Base-by-base conservation (phyloP, 352 stramenopile species). In the Globisporangium echinulatum region DNA sequence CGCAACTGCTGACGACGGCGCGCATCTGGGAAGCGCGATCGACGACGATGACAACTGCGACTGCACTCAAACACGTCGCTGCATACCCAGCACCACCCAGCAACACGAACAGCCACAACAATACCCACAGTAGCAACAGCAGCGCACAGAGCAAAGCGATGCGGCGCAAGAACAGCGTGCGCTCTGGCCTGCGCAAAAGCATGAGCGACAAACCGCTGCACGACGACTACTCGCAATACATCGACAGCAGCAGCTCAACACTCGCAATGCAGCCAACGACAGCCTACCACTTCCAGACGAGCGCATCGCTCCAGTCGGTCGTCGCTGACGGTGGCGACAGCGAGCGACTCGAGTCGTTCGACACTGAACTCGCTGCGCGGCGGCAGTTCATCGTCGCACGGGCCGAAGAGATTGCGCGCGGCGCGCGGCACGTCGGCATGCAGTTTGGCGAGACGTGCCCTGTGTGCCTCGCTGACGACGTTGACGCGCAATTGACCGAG, bases 401-500 rank as follows among this genome's bases (percentile, higher is more conserved):
- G 5, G 77, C 81, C 0, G 81, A 90, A 46, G 73, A 87, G 56
- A 90, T 90, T 51, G 38, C 87, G 56, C 70, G 57, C 40, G 69
- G 74, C 52, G 88, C 88, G 58, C 69, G 66, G n/a, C 76, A 74
- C 52, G 77, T 88, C 13, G 81, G 81, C 14, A 79, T 90, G 68
- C 66, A 87, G 58, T 67, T 79, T 6, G 81, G 81, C 42, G 72
- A 77, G 14, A 88, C 70, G 17, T 90, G 81, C 53, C 81, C 81
- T 36, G 77, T 90, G 60, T 90, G 81, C 62, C 71, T 88, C n/a
- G 65, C 60, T 17, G 77, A 85, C 64, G 81, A 90, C 62, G 78
- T 90, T 9, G 81, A 90, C 66, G 88, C 81, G 37, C 75, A 85
- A 54, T 58, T 90, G 9, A 79, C 71, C 36, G 68, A 71, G 44